Percentiles rank a stretch among this genome's conserved stretches.
Conservation (phyloP, 148 eudicot genomes). For the Chenopodium album region DNA sequence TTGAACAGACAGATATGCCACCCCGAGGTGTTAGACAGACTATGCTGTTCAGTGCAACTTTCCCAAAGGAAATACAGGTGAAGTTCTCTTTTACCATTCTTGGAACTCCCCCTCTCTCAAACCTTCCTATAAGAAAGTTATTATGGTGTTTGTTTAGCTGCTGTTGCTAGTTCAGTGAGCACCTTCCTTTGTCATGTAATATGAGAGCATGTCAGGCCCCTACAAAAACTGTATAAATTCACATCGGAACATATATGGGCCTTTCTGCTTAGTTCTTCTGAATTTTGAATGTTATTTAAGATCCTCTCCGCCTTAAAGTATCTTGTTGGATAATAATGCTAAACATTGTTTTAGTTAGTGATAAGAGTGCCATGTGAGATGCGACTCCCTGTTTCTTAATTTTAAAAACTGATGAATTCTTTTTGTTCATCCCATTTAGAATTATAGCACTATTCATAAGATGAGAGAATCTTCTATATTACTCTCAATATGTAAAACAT, state of each 20-base stretch:
- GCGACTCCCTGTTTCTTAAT: no score
- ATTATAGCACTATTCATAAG: no score
- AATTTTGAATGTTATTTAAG: no score
- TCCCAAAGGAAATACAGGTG: constrained; percentile 95
- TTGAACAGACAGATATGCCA: constrained; percentile 92
- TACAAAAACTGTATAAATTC: not conserved
- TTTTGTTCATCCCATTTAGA: no score
- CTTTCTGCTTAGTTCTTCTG: no score
- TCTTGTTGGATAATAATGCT: not conserved
- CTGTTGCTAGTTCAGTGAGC: not conserved
- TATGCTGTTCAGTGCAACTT: constrained; percentile 90
- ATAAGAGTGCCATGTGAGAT: no score
- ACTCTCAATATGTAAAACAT: no score
- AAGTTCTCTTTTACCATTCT: constrained; percentile 11
- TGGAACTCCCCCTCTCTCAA: not conserved
- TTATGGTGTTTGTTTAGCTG: not conserved
- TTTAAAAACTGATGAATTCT: no score
- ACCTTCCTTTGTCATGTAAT: not conserved
- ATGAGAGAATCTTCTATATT: not conserved
- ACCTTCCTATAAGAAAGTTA: not conserved
- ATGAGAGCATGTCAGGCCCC: not conserved
- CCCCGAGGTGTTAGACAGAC: constrained; percentile 76
- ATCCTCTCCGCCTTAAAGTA: not conserved
- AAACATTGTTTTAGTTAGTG: no score
- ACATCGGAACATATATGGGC: no score